Evolutionary conservation across 768 basidiomycete species (phyloP), one percentile per base, ranked within the genome.

Genomic region (Tulasnella calospora): DNA sequence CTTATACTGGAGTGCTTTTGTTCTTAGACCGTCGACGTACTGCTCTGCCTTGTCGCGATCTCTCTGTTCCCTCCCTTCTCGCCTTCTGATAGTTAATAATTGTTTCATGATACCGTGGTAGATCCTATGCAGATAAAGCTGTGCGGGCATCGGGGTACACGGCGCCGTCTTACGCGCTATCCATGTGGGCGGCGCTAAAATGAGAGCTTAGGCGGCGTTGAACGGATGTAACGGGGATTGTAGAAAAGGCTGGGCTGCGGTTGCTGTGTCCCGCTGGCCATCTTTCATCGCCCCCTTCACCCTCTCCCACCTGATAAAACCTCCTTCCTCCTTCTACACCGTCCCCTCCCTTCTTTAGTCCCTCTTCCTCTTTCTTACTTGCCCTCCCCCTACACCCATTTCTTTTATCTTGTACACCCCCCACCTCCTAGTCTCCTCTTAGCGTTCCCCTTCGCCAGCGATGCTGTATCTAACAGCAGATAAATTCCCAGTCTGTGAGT

Each of bases 391-490:
- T 69, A 38, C 67, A 61, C 17, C 41, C 46, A 35, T 57, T 47
- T 51, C 40, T 79, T 35, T 74, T 27, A 36, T n/a, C 27, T 41
- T 30, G 21, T 67, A 67, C 19, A 35, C 15, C 61, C 30, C 27
- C 30, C 2, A 67, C 61, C 12, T 33, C 61, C 61, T 67, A 67
- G 61, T 67, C 61, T 6, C 61, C 61, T 67, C 15, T 5, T 73
- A 19, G 27, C 4, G 21, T 36, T 74, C 46, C 13, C 0, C 19
- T 21, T 78, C 27, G 44, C 70, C 61, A 70, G 57, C 55, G 73
- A 95, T 94, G 94, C 88, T 94, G 83, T 96, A 96, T 87, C 87
- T 96, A 82, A 96, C 95, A 80, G 91, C 94, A 81, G 94, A 96
- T 88, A 89, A 90, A 83, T 95, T 96, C 86, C 92, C 94, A 81